Base-by-base conservation (phyloP, 305 asterid genomes). In the Coffea humblotiana region DNA sequence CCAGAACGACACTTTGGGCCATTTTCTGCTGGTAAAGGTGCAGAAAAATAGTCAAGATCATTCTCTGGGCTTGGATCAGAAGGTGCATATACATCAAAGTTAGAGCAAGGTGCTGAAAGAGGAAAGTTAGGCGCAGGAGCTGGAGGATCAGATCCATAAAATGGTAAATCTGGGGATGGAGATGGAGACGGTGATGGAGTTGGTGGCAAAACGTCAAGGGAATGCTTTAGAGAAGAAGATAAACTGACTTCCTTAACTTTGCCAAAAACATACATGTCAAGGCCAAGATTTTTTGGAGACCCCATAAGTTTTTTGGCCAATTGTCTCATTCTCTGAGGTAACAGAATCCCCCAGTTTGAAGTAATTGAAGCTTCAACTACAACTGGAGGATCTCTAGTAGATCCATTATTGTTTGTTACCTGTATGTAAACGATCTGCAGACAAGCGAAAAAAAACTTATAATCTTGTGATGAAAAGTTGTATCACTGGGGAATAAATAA, bases 321-420 rank as follows among this genome's bases (percentile, higher is more conserved):
- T 86, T 94, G 93, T 83, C 75, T 89, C 88, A 92, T 85, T 84
- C 99, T 91, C 84, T 90, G 90, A 27, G 92, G 93, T 56, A 73
- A 84, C 65, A 89, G 85, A 70, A 70, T 71, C 76, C 95, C 95
- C 18, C 29, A 51, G 43, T 84, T 78, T 68, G 95, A 88, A 80
- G 90, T 87, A 84, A 96, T 86, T 77, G 96, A 91, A 83, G 98
- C 93, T 79, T 90, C 95, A 79, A 96, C 93, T 77, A 85, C 83
- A 78, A 94, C 89, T 12, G 98, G 98, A 48, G 97, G 89, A 78
- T 92, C 92, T 82, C 81, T 89, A 18, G 99, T 94, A 48, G 99
- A 96, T 71, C 99, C 99, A 75, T 82, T 82, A 52, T 84, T 85
- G 86, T 89, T 96, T 78, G 91, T 86, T 74, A 92, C 92, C 82